A percentile compares a stretch with the other conserved stretches of the same genome.
phyloP scores from a whole-genome alignment of 306 rosid species.

The Lathyrus sativus region DNA sequence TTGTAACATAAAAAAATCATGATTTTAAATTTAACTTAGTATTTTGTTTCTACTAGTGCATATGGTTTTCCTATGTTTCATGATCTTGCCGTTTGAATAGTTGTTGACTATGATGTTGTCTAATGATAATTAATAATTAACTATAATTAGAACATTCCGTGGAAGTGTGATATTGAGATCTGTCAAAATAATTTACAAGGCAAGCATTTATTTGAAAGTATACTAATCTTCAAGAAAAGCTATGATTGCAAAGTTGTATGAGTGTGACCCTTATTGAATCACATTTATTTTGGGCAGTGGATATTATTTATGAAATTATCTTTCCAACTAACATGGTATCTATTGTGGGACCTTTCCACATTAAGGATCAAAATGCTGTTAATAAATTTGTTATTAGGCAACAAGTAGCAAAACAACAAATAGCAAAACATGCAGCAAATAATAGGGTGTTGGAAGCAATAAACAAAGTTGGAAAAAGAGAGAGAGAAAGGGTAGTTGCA shows the following conservation, averaged over 20 bases:
- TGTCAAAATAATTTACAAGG: slow-evolving; percentile 4
- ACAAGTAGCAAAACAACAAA: slow-evolving; percentile 32
- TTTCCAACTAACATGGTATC: slow-evolving; percentile 42
- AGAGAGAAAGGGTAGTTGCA: slow-evolving; percentile 69
- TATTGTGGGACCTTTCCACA: slow-evolving; percentile 48
- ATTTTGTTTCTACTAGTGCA: slow-evolving; percentile 32
- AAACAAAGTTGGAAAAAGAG: slow-evolving; percentile 48
- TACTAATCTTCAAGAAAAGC: slow-evolving; percentile 5
- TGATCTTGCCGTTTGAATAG: slow-evolving; percentile 39
- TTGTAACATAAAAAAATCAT: slow-evolving; percentile 1
- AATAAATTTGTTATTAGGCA: slow-evolving; percentile 23
- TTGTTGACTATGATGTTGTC: slow-evolving; percentile 22
- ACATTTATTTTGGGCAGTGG: slow-evolving; percentile 51
- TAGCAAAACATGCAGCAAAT: slow-evolving; percentile 30
- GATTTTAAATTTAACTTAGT: slow-evolving; percentile 1
- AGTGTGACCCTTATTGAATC: slow-evolving; percentile 44
- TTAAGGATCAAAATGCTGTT: slow-evolving; percentile 35
- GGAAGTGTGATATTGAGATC: background rate
- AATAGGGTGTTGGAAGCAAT: slow-evolving; percentile 64
- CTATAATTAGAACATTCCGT: slow-evolving; percentile 39
- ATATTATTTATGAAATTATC: slow-evolving; percentile 43
- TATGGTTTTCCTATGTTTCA: slow-evolving; percentile 37
- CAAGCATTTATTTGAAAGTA: background rate
- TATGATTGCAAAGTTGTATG: slow-evolving; percentile 51
- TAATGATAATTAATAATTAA: slow-evolving; percentile 14